These are phyloP conservation scores for Musa troglodytarum DNA, from an alignment of 176 grass and related monocot genomes.

Conservation along the genomic window DNA sequence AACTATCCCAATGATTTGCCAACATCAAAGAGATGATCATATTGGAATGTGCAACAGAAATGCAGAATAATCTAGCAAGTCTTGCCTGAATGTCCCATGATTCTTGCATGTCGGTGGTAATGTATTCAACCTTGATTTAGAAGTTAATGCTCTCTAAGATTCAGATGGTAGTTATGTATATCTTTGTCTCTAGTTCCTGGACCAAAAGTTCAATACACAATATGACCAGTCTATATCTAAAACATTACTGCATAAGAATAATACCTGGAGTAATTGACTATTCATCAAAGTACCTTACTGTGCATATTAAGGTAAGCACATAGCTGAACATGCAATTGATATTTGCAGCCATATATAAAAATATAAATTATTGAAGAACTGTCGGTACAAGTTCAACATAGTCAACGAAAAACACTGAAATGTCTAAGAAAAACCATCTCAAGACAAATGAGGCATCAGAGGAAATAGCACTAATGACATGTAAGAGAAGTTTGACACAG, in stretches of 20 bases:
- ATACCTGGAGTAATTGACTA: not conserved
- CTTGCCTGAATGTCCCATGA: slow-evolving; percentile 55
- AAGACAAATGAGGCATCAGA: too few species aligned
- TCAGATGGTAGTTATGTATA: slow-evolving; percentile 42
- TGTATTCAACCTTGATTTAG: slow-evolving; percentile 41
- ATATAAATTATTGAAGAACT: not conserved
- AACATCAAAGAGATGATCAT: slow-evolving; percentile 14
- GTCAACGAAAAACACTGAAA: not conserved
- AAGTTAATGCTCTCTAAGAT: slow-evolving; percentile 42
- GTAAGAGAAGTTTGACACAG: too few species aligned
- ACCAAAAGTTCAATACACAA: slow-evolving; percentile 9
- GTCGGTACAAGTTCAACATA: not conserved
- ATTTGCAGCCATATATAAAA: not conserved
- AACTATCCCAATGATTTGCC: not conserved
- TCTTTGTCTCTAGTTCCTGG: slow-evolving; percentile 46
- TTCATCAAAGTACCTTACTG: not conserved
- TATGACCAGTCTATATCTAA: not conserved
- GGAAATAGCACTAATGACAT: too few species aligned
- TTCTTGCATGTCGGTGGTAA: slow-evolving; percentile 47
- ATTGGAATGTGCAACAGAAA: not conserved
- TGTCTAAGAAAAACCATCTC: not conserved
- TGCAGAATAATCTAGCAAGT: not conserved
- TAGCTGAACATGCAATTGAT: not conserved
- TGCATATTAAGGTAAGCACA: not conserved
- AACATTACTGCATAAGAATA: not conserved